Conservation (phyloP, 2,329 filamentous ascomycete genomes). For the Phoma sp. region DNA sequence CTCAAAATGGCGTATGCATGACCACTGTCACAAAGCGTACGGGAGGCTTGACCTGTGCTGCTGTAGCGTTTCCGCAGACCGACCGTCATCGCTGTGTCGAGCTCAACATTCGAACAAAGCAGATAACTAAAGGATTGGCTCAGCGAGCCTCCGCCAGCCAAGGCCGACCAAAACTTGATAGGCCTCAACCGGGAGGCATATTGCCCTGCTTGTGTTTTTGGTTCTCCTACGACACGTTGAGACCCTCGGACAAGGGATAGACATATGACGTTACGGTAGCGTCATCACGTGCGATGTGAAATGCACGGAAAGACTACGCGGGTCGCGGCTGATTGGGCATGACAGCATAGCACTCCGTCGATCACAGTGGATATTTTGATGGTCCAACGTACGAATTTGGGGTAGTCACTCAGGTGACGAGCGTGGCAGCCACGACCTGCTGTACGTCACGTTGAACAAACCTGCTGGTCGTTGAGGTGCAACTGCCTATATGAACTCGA, state of each 20-base stretch:
- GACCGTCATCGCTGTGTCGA: neutral
- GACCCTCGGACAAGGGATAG: neutral
- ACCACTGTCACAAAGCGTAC: neutral
- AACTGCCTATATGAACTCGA: neutral
- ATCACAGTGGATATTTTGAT: neutral
- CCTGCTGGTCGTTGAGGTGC: neutral
- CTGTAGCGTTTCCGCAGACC: neutral
- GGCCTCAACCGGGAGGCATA: neutral
- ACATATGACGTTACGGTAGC: slow-evolving; percentile 9
- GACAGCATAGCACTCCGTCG: neutral
- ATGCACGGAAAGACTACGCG: neutral
- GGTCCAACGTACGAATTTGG: neutral
- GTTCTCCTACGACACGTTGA: neutral
- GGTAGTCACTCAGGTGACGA: neutral
- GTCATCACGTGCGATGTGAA: slow-evolving; percentile 10
- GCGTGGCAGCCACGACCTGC: neutral
- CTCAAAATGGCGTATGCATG: neutral
- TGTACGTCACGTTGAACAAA: neutral
- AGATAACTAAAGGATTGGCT: neutral
- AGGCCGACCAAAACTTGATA: neutral
- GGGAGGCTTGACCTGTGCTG: neutral
- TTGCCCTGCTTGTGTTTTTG: neutral
- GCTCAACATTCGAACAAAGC: neutral
- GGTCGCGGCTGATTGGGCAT: neutral
- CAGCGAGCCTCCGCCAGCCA: neutral